Evolutionary conservation across 2,329 filamentous ascomycete genomes (phyloP), one percentile per base, ranked within the genome.

Genomic region (Xylariaceae sp.): DNA sequence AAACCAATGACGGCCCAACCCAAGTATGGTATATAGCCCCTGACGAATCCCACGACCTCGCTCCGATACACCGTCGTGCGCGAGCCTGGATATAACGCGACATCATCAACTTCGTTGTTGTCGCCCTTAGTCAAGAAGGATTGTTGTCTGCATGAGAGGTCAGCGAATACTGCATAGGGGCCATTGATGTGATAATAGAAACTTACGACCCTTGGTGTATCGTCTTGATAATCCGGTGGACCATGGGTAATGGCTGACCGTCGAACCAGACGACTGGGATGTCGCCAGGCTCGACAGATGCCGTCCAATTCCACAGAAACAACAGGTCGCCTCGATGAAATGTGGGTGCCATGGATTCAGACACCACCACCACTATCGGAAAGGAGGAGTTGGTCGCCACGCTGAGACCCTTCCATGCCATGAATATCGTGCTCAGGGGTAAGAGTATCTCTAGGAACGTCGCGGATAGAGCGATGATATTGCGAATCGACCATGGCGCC

Each of bases 41-140:
- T 53, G 10, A 53, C 52, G n/a, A 53, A 53, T 45, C 52, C 52
- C 2, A 53, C 52, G 3, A 53, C 39, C 39, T 53, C 52, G 15
- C 34, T 45, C 45, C 52, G 17, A 45, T 30, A 45, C 37, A 53
- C 52, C 10, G 37, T 44, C 7, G 52, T 53, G 7, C 52, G 52
- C 18, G 44, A 9, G 15, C 52, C 52, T 13, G 52, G 52, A 17
- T 53, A 53, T 18, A 53, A n/a, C 13, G 17, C 37, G 34, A 53
- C 52, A 47, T 53, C 52, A 18, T 53, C 34, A 23, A 53, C 9
- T 8, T 23, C 17, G n/a, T 45, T 53, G 11, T 53, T 52, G 11
- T 52, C 50, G 35, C 50, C 50, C 9, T 52, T 52, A 2, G 34
- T 52, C 23, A 52, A n/a, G 23, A 52, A 52, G 18, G 50, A 52